Percentiles rank a stretch among this genome's conserved stretches.
These are phyloP conservation scores for Lasiodiplodia sp. DNA, from an alignment of 2,329 filamentous ascomycete species.

Conservation along the genomic window DNA sequence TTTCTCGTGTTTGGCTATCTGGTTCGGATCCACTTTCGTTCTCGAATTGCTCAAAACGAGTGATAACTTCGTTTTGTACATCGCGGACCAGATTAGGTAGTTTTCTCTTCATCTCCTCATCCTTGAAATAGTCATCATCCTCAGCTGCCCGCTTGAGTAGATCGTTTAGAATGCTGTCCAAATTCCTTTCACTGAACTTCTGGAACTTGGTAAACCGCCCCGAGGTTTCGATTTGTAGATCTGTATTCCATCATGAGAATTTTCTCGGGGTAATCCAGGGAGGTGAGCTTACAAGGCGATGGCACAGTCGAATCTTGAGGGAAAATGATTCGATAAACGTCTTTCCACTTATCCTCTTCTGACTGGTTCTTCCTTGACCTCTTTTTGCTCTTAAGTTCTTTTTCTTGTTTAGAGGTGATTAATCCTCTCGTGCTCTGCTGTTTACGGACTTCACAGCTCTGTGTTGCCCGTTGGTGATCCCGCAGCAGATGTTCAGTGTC, in stretches of 20 bases:
- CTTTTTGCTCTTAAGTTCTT: background rate
- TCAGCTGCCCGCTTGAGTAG: background rate
- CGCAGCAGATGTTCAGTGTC: background rate
- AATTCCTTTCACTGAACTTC: background rate
- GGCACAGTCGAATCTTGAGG: background rate
- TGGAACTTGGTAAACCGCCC: background rate
- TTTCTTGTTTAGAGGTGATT: background rate
- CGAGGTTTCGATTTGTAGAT: background rate
- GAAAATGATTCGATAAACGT: background rate
- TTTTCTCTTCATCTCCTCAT: background rate
- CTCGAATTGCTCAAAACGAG: background rate
- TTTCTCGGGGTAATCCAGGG: rapidly evolving
- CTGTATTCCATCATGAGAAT: background rate
- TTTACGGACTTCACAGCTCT: background rate
- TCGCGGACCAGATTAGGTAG: background rate
- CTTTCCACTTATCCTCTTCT: background rate
- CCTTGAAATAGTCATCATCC: background rate
- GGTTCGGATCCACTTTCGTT: background rate
- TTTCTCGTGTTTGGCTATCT: background rate
- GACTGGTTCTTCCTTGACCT: background rate
- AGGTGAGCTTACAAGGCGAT: background rate
- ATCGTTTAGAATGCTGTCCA: background rate
- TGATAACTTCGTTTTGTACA: background rate
- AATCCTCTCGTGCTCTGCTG: background rate
- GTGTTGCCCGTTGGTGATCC: background rate